These are phyloP conservation scores for Fragilaria crotonensis DNA, from an alignment of 108 stramenopile species.

Conservation along the genomic window DNA sequence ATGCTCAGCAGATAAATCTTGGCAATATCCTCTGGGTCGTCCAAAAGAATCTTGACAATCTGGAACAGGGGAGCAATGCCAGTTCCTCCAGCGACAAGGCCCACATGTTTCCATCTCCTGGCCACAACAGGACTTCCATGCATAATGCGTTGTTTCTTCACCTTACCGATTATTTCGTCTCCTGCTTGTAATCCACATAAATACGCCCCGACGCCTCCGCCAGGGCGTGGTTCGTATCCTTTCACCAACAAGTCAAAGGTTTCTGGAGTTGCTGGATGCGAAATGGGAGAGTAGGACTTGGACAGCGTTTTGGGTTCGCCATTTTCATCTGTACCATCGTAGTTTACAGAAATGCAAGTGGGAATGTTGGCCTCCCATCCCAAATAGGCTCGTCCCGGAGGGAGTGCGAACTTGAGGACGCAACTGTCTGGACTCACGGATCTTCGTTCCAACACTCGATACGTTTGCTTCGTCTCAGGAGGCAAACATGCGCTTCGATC, in stretches of 20 bases:
- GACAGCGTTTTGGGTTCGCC: constrained; percentile 1
- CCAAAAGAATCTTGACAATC: constrained; percentile 15
- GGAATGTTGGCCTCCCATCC: too few relatives aligned
- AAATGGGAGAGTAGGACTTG: constrained; percentile 23
- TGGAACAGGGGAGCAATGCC: constrained; percentile 30
- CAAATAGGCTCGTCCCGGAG: too few relatives aligned
- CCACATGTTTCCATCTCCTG: constrained; percentile 17
- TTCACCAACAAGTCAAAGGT: constrained; percentile 29
- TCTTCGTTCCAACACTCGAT: too few relatives aligned
- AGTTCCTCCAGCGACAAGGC: constrained; percentile 27
- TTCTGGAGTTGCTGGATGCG: constrained; percentile 9
- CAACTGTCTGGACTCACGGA: too few relatives aligned
- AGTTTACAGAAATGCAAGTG: constrained; percentile 26
- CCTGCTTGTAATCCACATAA: constrained; percentile 16
- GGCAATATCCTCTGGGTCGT: constrained; percentile 2
- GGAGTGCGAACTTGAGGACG: too few relatives aligned
- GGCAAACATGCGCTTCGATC: too few relatives aligned
- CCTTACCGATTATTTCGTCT: constrained; percentile 4
- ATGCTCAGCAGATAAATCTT: constrained; percentile 8
- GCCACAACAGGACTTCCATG: constrained; percentile 10
- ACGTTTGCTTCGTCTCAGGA: too few relatives aligned
- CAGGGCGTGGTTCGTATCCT: constrained; percentile 17
- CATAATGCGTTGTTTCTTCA: constrained; percentile 11
- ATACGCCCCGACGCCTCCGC: constrained; percentile 24
- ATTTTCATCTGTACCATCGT: background rate